These are phyloP conservation scores for Boechera retrofracta DNA, from an alignment of 345 rosid genomes.

Conservation along the genomic window DNA sequence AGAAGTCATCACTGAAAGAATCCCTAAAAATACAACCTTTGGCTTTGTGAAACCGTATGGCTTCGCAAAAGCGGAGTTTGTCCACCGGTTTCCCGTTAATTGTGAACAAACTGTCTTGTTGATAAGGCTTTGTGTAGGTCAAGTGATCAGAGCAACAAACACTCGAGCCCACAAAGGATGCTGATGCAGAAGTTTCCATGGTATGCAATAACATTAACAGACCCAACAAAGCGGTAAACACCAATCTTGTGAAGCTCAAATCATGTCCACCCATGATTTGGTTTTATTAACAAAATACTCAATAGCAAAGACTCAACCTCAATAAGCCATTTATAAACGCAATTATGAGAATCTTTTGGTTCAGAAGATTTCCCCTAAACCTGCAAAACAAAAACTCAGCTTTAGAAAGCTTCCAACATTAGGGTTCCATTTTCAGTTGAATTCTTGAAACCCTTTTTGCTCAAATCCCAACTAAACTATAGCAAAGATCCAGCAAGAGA, in stretches of 20 bases:
- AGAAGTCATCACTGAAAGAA: conserved; percentile 46
- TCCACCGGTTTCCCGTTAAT: conserved; percentile 66
- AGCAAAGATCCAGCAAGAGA: conserved; percentile 15
- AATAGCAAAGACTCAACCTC: not conserved
- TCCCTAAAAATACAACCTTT: conserved; percentile 53
- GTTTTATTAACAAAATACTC: conserved; percentile 1
- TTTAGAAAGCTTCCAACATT: conserved; percentile 9
- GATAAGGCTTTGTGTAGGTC: conserved; percentile 51
- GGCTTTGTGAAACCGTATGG: conserved; percentile 53
- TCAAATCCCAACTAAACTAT: conserved; percentile 7
- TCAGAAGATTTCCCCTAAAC: conserved; percentile 23
- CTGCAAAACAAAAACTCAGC: conserved; percentile 13
- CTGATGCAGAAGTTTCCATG: conserved; percentile 48
- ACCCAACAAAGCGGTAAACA: conserved; percentile 47
- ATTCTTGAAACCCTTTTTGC: conserved; percentile 19
- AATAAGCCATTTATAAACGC: conserved; percentile 18
- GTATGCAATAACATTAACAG: conserved; percentile 53
- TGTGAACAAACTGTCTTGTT: conserved; percentile 50
- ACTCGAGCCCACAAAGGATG: conserved; percentile 51
- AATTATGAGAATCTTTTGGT: not conserved
- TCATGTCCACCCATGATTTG: conserved; percentile 36
- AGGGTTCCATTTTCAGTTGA: not conserved
- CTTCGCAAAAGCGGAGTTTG: conserved; percentile 58
- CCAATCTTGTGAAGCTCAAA: conserved; percentile 41
- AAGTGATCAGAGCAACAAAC: conserved; percentile 63